These are phyloP conservation scores for Phytophthora idaei DNA, from an alignment of 352 stramenopile species.

Conservation along the genomic window DNA sequence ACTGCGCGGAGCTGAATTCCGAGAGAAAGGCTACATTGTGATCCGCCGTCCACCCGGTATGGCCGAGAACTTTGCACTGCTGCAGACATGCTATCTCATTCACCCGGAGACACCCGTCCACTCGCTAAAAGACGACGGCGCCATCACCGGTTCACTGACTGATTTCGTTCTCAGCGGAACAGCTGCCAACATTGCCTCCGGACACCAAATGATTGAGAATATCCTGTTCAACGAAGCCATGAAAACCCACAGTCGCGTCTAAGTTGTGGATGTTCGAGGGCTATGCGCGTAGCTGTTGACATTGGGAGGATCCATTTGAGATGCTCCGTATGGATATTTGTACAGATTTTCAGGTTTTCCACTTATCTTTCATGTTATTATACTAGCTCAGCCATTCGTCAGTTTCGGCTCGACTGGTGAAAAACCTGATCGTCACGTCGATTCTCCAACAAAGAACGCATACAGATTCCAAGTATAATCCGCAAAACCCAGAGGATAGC, in stretches of 20 bases:
- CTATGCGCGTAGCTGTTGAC: too few species aligned
- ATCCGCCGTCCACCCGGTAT: constrained; percentile 44
- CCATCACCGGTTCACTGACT: constrained; percentile 37
- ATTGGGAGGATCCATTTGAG: too few species aligned
- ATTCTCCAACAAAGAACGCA: constrained; percentile 20
- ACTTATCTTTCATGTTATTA: neutral
- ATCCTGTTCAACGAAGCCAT: constrained; percentile 51
- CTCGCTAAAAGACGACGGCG: constrained; percentile 31
- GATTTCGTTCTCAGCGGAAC: constrained; percentile 50
- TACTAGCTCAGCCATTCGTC: neutral
- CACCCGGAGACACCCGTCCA: constrained; percentile 45
- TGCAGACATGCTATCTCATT: constrained; percentile 67
- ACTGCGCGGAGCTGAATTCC: constrained; percentile 49
- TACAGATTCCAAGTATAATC: constrained; percentile 18
- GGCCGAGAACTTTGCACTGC: constrained; percentile 35
- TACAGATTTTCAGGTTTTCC: neutral
- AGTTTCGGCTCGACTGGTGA: constrained; percentile 11
- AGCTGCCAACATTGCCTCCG: constrained; percentile 40
- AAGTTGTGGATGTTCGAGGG: neutral
- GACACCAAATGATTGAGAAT: constrained; percentile 62
- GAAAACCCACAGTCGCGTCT: constrained; percentile 32
- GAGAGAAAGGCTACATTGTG: constrained; percentile 64
- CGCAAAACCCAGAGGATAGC: constrained; percentile 2
- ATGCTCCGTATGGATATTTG: too few species aligned
- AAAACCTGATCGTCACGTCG: constrained; percentile 16